Evolutionary conservation across 805 yeast genomes (phyloP).

Genomic region (Starmerella floris): DNA sequence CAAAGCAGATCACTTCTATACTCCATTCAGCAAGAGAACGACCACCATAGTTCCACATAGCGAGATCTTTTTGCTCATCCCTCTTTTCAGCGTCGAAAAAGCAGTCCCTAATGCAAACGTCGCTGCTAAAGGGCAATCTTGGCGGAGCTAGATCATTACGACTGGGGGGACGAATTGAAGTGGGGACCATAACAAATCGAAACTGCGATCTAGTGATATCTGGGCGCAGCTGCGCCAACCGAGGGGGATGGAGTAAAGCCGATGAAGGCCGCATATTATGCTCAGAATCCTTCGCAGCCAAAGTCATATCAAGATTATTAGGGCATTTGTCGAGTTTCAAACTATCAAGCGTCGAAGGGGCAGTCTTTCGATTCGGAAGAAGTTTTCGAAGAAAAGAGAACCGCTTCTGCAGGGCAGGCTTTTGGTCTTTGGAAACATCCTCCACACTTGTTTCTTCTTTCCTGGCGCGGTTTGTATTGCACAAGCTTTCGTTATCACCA

Average conservation of each 20-base stretch:
- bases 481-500: not conserved
- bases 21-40: slow-evolving; percentile 32
- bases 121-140: slow-evolving; percentile 16
- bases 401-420: not conserved
- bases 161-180: slow-evolving; percentile 4
- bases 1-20: slow-evolving; percentile 27
- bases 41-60: slow-evolving; percentile 30
- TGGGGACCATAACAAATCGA: slow-evolving; percentile 22
- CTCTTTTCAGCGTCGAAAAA: not conserved
- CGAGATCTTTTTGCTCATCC: slow-evolving; percentile 12
- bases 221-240: slow-evolving; percentile 23
- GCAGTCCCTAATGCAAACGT: not conserved
- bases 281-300: not conserved
- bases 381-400: not conserved
- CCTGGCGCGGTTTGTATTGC: not conserved
- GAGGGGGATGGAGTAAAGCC: slow-evolving; percentile 1
- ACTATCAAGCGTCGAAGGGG: too few species aligned
- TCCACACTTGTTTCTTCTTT: not conserved
- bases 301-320: not conserved
- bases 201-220: slow-evolving; percentile 24
- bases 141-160: slow-evolving; percentile 9
- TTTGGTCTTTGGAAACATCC: not conserved
- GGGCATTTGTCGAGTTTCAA: not conserved
- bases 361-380: not conserved
- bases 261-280: not conserved